A percentile compares a stretch with the other conserved stretches of the same genome.
Evolutionary conservation across 257 asterid species (phyloP).

Genomic region (Ligustrum vulgare): DNA sequence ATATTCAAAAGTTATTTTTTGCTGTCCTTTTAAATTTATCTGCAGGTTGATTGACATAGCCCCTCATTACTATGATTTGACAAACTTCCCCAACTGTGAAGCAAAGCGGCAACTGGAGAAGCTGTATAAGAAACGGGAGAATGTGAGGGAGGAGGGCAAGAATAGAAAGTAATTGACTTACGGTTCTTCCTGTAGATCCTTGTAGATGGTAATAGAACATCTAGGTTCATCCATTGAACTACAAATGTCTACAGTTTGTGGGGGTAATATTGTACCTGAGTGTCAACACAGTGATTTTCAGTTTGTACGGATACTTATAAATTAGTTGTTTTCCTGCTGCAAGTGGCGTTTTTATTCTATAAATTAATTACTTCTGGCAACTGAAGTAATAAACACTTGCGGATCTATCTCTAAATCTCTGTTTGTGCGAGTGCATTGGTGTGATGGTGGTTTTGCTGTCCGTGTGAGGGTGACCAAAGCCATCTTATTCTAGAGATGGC

Average conservation of each 20-base stretch:
- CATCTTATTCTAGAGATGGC: background rate
- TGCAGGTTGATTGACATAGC: slow-evolving; percentile 90
- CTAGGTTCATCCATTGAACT: slow-evolving; percentile 4
- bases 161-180: slow-evolving; percentile 39
- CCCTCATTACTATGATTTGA: slow-evolving; percentile 82
- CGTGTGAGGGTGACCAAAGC: background rate
- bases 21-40: background rate
- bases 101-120: slow-evolving; percentile 82
- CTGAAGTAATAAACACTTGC: background rate
- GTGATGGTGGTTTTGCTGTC: too few species aligned
- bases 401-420: background rate
- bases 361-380: background rate
- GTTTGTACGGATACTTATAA: slow-evolving; percentile 26
- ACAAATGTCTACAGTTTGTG: slow-evolving; percentile 13
- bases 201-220: background rate
- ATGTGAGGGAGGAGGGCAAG: slow-evolving; percentile 53
- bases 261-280: slow-evolving; percentile 1
- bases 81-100: slow-evolving; percentile 88
- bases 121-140: slow-evolving; percentile 74
- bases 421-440: background rate
- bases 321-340: background rate
- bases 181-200: background rate
- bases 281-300: background rate
- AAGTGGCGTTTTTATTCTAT: background rate
- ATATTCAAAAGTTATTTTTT: background rate